Evolutionary conservation across 208 protist genomes (phyloP).

Genomic region (Leishmania major): DNA sequence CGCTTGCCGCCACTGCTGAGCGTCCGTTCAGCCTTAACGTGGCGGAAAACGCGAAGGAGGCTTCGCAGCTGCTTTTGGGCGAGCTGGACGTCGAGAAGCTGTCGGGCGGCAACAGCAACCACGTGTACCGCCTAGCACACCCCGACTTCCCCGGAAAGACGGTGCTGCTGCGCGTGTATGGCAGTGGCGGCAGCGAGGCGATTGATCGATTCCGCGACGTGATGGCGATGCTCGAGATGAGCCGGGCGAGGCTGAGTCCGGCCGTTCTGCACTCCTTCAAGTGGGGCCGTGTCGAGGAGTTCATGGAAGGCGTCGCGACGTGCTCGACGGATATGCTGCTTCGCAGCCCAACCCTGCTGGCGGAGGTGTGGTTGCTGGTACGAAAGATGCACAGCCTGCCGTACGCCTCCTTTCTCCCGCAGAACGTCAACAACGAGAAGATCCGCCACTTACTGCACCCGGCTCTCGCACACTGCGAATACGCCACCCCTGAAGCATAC

Average conservation of each 20-base stretch:
- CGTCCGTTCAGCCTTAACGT: conserved; percentile 33
- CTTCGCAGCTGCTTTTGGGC: conserved; percentile 52
- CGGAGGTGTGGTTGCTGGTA: conserved; percentile 60
- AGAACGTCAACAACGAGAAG: conserved; percentile 55
- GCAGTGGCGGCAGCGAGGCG: conserved; percentile 63
- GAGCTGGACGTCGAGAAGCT: conserved; percentile 80
- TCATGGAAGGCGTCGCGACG: conserved; percentile 72
- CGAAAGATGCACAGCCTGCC: conserved; percentile 63
- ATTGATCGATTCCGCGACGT: conserved; percentile 83
- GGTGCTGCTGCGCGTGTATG: conserved; percentile 81
- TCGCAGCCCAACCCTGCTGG: conserved; percentile 49
- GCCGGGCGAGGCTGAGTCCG: conserved; percentile 64
- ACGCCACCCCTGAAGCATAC: conserved; percentile 38
- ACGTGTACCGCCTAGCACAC: conserved; percentile 80
- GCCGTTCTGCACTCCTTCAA: conserved; percentile 79
- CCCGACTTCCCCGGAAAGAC: conserved; percentile 55
- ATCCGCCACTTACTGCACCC: conserved; percentile 21
- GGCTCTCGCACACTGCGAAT: conserved; percentile 10
- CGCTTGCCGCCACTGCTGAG: conserved; percentile 26
- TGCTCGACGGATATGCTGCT: conserved; percentile 85
- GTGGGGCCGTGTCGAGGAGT: conserved; percentile 88
- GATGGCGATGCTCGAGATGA: conserved; percentile 79
- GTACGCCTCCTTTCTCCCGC: conserved; percentile 57
- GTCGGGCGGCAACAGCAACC: conserved; percentile 85
- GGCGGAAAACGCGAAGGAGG: conserved; percentile 40